phyloP scores from a whole-genome alignment of 1,284 basidiomycete genomes.

The Rhodotorula sp. region DNA sequence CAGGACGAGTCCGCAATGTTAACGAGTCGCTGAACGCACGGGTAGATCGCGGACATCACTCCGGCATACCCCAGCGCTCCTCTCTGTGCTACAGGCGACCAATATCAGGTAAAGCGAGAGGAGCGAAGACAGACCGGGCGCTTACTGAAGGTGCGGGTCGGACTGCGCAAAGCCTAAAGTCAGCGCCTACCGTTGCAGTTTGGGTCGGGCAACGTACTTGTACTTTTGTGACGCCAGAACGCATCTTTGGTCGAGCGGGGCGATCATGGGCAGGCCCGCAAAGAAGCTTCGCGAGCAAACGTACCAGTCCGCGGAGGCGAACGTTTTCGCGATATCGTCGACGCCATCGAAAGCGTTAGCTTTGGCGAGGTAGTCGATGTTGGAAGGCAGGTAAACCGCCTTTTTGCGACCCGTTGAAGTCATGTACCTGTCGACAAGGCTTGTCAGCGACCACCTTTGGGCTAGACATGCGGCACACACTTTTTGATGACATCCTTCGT shows the following conservation, averaged over 20 bases:
- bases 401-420: conserved; percentile 55
- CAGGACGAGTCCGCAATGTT: too few relatives aligned
- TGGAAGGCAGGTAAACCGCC: conserved; percentile 67
- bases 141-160: conserved; percentile 47
- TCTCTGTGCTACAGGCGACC: too few relatives aligned
- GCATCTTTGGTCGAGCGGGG: conserved; percentile 22
- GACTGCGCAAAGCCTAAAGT: conserved; percentile 12
- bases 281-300: conserved; percentile 39
- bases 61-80: conserved; percentile 42
- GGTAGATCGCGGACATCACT: conserved; percentile 62
- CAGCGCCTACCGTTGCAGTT: fast-evolving
- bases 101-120: too few relatives aligned
- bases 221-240: conserved; percentile 50
- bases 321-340: conserved; percentile 7
- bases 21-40: conserved; percentile 36
- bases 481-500: conserved; percentile 57
- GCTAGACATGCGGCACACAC: too few relatives aligned
- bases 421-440: conserved; percentile 55
- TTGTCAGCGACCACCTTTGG: too few relatives aligned
- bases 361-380: conserved; percentile 64
- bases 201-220: conserved; percentile 38
- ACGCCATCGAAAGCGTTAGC: conserved; percentile 59
- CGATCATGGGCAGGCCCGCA: conserved; percentile 27
- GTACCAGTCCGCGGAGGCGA: conserved; percentile 46
- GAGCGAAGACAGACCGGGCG: too few relatives aligned